These are phyloP conservation scores for Tuber brumale DNA, from an alignment of 495 filamentous ascomycete genomes.

Conservation along the genomic window DNA sequence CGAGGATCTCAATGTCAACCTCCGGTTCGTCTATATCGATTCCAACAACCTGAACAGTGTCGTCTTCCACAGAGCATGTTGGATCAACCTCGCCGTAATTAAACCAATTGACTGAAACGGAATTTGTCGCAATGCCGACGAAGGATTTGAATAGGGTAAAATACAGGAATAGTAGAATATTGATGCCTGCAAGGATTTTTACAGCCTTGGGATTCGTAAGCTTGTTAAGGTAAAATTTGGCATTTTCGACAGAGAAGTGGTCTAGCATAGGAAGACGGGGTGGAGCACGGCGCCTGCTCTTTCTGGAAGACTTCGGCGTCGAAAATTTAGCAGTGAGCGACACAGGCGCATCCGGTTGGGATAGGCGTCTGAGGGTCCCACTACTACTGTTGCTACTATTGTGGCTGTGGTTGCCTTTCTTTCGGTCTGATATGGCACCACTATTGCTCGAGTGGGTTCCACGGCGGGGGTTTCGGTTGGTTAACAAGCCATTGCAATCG, in stretches of 20 bases:
- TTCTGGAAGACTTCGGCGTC: constrained; percentile 18
- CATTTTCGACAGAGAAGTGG: not conserved
- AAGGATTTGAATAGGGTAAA: constrained; percentile 19
- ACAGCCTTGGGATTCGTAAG: constrained; percentile 21
- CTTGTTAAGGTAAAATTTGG: constrained; percentile 16
- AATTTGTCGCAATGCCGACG: not conserved
- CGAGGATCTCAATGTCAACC: not conserved
- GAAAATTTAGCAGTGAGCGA: constrained; percentile 5
- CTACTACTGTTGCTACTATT: constrained; percentile 11
- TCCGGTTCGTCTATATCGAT: not conserved
- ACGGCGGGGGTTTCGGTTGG: constrained; percentile 11
- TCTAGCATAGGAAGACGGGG: not conserved
- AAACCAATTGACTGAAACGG: not conserved
- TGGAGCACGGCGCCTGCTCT: constrained; percentile 6
- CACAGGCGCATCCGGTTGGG: not conserved
- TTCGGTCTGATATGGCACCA: constrained; percentile 8
- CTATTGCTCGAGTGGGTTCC: constrained; percentile 16
- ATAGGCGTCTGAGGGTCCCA: constrained; percentile 8
- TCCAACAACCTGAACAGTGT: not conserved
- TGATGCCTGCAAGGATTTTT: constrained; percentile 21
- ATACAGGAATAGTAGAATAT: constrained; percentile 26
- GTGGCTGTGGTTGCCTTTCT: constrained; percentile 10
- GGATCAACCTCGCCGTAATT: not conserved
- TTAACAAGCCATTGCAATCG: not conserved
- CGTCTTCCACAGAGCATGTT: not conserved